These are phyloP conservation scores for Pseudogymnoascus sp. DNA, from an alignment of 2,329 filamentous ascomycete genomes.

Conservation along the genomic window DNA sequence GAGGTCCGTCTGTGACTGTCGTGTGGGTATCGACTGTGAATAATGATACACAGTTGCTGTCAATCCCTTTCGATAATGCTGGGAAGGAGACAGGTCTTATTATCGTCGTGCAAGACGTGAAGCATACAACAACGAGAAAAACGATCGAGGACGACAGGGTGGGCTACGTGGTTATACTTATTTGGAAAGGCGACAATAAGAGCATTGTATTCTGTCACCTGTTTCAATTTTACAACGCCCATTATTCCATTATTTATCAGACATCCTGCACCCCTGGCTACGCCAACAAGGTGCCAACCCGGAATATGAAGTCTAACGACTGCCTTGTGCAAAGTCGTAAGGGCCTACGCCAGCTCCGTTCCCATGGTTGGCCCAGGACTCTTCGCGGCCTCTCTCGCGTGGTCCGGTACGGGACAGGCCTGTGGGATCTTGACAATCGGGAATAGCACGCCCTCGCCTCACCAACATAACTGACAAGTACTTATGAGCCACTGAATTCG, in stretches of 20 bases:
- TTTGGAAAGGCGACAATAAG: neutral
- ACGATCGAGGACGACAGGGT: neutral
- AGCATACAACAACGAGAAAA: slow-evolving; percentile 3
- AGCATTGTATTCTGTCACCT: slow-evolving; percentile 7
- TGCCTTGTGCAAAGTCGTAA: slow-evolving; percentile 9
- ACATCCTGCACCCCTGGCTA: neutral
- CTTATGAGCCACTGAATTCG: neutral
- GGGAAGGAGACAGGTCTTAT: neutral
- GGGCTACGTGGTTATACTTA: slow-evolving; percentile 7
- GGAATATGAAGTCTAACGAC: slow-evolving; percentile 17
- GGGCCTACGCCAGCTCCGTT: slow-evolving; percentile 9
- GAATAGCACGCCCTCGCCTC: neutral
- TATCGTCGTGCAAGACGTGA: slow-evolving; percentile 2
- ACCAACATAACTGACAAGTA: slow-evolving; percentile 4
- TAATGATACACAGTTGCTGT: neutral
- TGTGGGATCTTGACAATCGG: neutral
- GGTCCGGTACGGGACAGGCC: slow-evolving; percentile 5
- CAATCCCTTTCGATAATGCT: neutral
- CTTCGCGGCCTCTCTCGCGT: slow-evolving; percentile 5
- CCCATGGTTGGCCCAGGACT: slow-evolving; percentile 2
- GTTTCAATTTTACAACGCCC: slow-evolving; percentile 5
- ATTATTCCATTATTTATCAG: slow-evolving; percentile 6
- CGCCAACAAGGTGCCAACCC: slow-evolving; percentile 14
- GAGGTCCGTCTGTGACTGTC: neutral
- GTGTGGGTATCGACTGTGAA: neutral